A percentile compares a stretch with the other conserved stretches of the same genome.
These are phyloP conservation scores for Aspergillus jensenii DNA, from an alignment of 2,329 filamentous ascomycete species.

Conservation along the genomic window DNA sequence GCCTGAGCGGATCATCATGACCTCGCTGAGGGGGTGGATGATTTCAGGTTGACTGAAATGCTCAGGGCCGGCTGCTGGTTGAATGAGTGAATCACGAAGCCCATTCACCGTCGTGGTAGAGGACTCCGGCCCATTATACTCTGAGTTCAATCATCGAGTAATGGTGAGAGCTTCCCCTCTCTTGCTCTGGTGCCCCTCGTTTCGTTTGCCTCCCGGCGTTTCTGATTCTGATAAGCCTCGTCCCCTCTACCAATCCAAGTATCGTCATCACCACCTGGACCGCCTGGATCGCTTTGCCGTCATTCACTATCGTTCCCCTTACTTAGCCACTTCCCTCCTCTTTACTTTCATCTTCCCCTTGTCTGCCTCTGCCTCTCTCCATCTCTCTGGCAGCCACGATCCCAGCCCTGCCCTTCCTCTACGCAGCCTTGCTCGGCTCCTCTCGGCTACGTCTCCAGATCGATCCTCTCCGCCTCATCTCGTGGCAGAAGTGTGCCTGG, in stretches of 20 bases:
- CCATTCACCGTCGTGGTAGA: too few relatives aligned
- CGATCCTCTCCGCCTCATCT: neutral
- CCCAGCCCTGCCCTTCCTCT: neutral
- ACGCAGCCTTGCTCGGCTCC: conserved; percentile 1
- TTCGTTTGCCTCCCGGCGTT: conserved; percentile 23
- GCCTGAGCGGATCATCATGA: conserved; percentile 8
- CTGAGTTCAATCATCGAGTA: neutral
- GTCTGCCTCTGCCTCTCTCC: neutral
- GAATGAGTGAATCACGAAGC: too few relatives aligned
- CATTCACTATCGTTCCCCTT: conserved; percentile 2
- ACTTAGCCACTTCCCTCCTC: conserved; percentile 1
- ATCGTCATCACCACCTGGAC: conserved; percentile 2
- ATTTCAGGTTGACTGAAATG: conserved; percentile 1
- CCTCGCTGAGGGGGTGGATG: conserved; percentile 1
- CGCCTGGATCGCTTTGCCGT: neutral
- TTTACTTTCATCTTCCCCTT: neutral
- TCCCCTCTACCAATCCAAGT: conserved; percentile 2
- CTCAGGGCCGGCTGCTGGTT: too few relatives aligned
- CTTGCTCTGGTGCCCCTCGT: conserved; percentile 19
- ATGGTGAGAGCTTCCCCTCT: neutral
- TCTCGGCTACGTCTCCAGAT: neutral
- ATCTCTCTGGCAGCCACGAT: neutral
- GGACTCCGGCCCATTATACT: too few relatives aligned
- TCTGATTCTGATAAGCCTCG: conserved; percentile 36
- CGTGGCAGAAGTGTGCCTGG: neutral